Evolutionary conservation across 495 filamentous ascomycete species (phyloP), one percentile per base, ranked within the genome.

Genomic region (Lepraria neglecta): DNA sequence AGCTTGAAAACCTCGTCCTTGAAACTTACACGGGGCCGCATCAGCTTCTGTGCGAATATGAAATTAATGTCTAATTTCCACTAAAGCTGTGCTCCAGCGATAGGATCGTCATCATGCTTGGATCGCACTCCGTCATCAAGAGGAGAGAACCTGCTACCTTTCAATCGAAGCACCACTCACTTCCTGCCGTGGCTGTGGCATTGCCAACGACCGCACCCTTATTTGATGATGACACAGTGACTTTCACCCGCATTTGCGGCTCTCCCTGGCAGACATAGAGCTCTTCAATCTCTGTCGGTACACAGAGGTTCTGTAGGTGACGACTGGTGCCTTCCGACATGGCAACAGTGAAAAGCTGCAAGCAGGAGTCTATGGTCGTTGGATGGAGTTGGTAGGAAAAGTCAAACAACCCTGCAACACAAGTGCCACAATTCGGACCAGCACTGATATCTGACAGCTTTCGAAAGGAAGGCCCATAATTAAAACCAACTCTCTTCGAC

Each of bases 351-450:
- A 54, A 54, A 27, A 54, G 27, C 21, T 54, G 50, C 21, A 54
- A 33, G 33, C 33, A 40, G 33, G 19, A 21, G 27, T 43, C 56
- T 3, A 24, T 58, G 7, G 33, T 43, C 15, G 50, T 54, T 28
- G 50, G 50, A 54, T 54, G 50, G 5, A 54, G 50, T 24, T 54
- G 50, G 33, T 54, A 54, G 14, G 50, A 17, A 33, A 24, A 45
- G 42, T 45, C 33, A 27, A n/a, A 6, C 56, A 40, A 27, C 33
- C 33, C 24, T 10, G 72, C 73, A 19, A 71, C 60, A 0, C 77
- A 77, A 6, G 57, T 58, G 58, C 75, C 76, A 60, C 77, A 75
- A 50, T 74, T 74, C 1, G 42, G 72, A 76, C 75, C 79, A 4
- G 51, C 42, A 11, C 52, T 58, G 33, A 42, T 42, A 45, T 43